These are phyloP conservation scores for Cercospora citrullina DNA, from an alignment of 2,329 filamentous ascomycete genomes.

Conservation along the genomic window DNA sequence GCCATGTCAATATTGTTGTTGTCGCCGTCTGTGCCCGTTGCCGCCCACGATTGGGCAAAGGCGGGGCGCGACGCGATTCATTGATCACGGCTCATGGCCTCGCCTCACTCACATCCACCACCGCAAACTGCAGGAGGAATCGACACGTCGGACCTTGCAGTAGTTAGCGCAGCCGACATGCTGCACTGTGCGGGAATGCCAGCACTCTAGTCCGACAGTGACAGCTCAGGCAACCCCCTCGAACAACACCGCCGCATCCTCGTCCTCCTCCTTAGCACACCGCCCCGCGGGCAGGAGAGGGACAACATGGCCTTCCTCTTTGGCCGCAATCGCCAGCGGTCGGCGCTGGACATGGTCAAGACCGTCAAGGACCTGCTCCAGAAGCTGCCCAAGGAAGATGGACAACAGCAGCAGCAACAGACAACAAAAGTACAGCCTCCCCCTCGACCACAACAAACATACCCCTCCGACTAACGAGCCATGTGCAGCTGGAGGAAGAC, in stretches of 20 bases:
- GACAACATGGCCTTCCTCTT: constrained; percentile 68
- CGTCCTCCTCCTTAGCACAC: background rate
- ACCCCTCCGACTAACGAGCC: constrained; percentile 4
- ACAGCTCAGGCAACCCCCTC: background rate
- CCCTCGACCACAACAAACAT: constrained; percentile 1
- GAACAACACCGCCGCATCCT: background rate
- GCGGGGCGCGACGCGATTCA: background rate
- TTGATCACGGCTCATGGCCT: background rate
- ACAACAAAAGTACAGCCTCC: constrained; percentile 42
- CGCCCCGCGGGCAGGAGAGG: background rate
- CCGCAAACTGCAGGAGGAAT: background rate
- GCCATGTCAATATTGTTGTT: background rate
- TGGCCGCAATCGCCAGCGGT: constrained; percentile 61
- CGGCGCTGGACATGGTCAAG: constrained; percentile 61
- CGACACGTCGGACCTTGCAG: constrained; percentile 4
- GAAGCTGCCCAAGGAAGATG: constrained; percentile 57
- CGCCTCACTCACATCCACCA: background rate
- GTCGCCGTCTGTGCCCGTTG: background rate
- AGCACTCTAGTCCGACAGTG: background rate
- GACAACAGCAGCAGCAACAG: constrained; percentile 48
- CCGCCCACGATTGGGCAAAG: background rate
- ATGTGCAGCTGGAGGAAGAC: constrained; percentile 74
- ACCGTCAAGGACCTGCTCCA: constrained; percentile 64
- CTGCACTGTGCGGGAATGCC: background rate
- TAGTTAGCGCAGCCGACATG: constrained; percentile 2